Conservation (phyloP, 2,329 filamentous ascomycete genomes). For the Clonostachys rhizophaga region DNA sequence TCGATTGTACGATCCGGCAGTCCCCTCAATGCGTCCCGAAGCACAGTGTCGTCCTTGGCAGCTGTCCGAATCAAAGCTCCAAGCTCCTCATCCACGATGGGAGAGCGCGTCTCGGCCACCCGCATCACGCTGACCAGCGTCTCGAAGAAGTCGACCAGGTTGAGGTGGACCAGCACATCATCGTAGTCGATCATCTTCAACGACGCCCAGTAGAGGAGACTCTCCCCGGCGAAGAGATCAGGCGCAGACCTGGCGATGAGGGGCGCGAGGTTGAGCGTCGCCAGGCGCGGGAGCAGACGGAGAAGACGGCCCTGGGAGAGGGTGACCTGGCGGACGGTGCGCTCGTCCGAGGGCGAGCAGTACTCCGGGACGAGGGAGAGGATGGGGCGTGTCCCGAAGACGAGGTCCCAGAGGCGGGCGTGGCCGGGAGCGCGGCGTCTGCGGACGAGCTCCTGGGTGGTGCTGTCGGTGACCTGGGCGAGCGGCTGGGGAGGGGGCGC, state of each 20-base stretch:
- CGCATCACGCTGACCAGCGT: conserved; percentile 42
- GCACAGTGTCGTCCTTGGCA: conserved; percentile 24
- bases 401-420: conserved; percentile 46
- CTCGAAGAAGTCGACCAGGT: conserved; percentile 49
- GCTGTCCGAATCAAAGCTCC: conserved; percentile 35
- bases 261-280: conserved; percentile 36
- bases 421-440: conserved; percentile 34
- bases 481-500: conserved; percentile 2
- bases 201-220: conserved; percentile 45
- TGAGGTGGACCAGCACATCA: conserved; percentile 45
- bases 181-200: conserved; percentile 44
- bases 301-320: conserved; percentile 50
- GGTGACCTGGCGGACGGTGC: conserved; percentile 30
- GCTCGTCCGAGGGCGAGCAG: conserved; percentile 22
- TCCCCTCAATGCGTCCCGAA: conserved; percentile 29
- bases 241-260: conserved; percentile 15
- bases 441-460: neutral
- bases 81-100: conserved; percentile 26
- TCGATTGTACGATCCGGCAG: conserved; percentile 44
- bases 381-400: conserved; percentile 39
- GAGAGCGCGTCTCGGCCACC: conserved; percentile 25
- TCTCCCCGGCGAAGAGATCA: conserved; percentile 18
- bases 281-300: conserved; percentile 43
- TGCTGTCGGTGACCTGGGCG: neutral
- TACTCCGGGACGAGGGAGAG: conserved; percentile 36